phyloP scores from a whole-genome alignment of 352 stramenopile species.

The Phytophthora pisi region DNA sequence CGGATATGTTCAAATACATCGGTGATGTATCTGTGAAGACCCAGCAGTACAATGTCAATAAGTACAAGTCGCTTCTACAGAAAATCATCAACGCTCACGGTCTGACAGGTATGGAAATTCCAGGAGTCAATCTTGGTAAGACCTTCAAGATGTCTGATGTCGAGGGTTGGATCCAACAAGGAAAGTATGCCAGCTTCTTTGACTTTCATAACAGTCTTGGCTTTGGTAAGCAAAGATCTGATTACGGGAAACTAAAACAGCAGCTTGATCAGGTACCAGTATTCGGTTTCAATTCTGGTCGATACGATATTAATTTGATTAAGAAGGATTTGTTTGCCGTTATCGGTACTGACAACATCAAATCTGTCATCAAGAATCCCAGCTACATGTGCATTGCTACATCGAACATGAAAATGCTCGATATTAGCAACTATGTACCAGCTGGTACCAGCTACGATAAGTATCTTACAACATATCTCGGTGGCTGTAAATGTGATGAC shows the following conservation, averaged over 20 bases:
- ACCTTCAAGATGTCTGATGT: slow-evolving; percentile 6
- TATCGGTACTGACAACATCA: slow-evolving; percentile 11
- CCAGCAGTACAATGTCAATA: not conserved
- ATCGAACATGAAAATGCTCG: slow-evolving; percentile 34
- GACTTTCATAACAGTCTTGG: not conserved
- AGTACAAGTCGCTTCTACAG: not conserved
- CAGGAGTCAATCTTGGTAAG: not conserved
- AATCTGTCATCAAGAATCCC: slow-evolving; percentile 35
- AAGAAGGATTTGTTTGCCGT: slow-evolving; percentile 37
- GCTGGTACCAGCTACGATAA: slow-evolving; percentile 33
- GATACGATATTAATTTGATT: slow-evolving; percentile 33
- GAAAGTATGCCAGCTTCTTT: not conserved
- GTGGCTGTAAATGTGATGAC: slow-evolving; percentile 37
- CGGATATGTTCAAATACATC: slow-evolving; percentile 5
- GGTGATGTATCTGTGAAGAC: not conserved
- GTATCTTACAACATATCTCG: slow-evolving; percentile 38
- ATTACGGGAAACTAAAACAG: not conserved
- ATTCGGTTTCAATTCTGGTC: slow-evolving; percentile 15
- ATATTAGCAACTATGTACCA: slow-evolving; percentile 40
- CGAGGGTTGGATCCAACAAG: not conserved
- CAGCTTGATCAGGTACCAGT: slow-evolving; percentile 9
- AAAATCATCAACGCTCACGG: slow-evolving; percentile 6
- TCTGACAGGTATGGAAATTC: slow-evolving; percentile 11
- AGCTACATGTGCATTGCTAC: slow-evolving; percentile 41
- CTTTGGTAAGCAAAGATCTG: not conserved